Conservation (phyloP, 352 stramenopile species). For the Thraustochytrium sp. region DNA sequence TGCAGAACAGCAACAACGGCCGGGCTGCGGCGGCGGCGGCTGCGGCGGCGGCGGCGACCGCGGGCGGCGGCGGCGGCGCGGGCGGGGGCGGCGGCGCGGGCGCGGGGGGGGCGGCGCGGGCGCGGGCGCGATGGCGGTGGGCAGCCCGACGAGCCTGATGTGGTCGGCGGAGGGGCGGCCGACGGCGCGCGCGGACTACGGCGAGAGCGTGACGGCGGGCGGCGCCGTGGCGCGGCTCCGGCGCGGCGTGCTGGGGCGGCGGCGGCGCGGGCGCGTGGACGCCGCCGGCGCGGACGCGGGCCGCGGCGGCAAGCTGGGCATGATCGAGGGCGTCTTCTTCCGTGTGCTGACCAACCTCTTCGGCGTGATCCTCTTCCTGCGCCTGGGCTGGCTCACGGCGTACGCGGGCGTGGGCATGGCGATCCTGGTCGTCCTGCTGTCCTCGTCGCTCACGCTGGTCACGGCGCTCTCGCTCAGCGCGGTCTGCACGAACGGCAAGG, state of each 20-base stretch:
- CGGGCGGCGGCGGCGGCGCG: no score
- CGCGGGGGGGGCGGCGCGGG: no score
- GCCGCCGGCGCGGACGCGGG: background rate
- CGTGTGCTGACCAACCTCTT: constrained; percentile 72
- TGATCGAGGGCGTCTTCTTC: constrained; percentile 62
- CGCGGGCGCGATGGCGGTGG: background rate
- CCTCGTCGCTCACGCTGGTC: constrained; percentile 62
- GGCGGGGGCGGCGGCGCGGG: no score
- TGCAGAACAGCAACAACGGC: no score
- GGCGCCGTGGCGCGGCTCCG: background rate
- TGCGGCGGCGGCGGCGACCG: no score
- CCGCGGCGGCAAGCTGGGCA: constrained; percentile 42
- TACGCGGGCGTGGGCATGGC: constrained; percentile 62
- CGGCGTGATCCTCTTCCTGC: constrained; percentile 70
- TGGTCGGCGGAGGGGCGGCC: background rate
- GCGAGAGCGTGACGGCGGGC: background rate
- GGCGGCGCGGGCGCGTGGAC: background rate
- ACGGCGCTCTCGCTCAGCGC: constrained; percentile 66
- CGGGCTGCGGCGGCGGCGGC: no score
- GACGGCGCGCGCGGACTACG: background rate
- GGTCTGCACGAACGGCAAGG: constrained; percentile 68
- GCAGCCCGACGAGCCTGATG: background rate
- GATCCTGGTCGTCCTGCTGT: constrained; percentile 57
- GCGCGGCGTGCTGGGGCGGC: background rate
- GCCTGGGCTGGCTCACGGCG: constrained; percentile 57